Base-by-base conservation (phyloP, 108 stramenopile genomes). In the Licmophora abbreviata region DNA sequence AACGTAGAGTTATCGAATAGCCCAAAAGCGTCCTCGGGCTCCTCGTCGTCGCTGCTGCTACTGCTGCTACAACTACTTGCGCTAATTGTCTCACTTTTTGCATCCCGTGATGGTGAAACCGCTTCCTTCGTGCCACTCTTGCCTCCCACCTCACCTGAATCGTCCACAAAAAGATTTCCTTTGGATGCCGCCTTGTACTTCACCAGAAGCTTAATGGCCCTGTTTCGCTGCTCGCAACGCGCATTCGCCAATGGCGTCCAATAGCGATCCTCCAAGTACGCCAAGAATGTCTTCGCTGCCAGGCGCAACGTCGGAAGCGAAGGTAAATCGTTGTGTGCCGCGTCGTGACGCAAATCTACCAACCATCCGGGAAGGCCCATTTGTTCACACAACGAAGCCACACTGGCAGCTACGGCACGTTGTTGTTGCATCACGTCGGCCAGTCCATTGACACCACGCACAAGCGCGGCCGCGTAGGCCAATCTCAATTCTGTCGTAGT, bases 381-480 rank as follows among this genome's bases (percentile, higher is more conserved):
- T 44, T 77, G 56, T 7, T 64, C 53, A 54, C 85, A 92, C 48
- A 87, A 51, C 45, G 59, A 32, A 48, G 85, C 45, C 34, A 80
- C 51, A 61, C 77, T 44, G 44, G 77, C 55, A 38, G 67, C 72
- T 43, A 53, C 17, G 51, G 59, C 40, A 58, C 80, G 44, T 52
- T 81, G 54, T 64, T 83, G 75, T 57, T 74, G 59, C 67, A 76
- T 31, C 0, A 59, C 51, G 58, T 92, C 90, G 2, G 90, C 85
- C 33, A 88, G 64, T 20, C 85, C 90, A 63, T 92, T 92, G 54
- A 92, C 86, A 22, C 67, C 66, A n/a, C 90, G 67, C 0, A 85
- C 48, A 26, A 92, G 70, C 1, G 81, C 76, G 24, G 81, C 59
- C 11, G 81, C 69, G 44, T 88, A 92, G 7, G 81, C 50, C 31